Evolutionary conservation across 169 alveolate species (phyloP), one percentile per base, ranked within the genome.

Genomic region (Eimeria tenella): DNA sequence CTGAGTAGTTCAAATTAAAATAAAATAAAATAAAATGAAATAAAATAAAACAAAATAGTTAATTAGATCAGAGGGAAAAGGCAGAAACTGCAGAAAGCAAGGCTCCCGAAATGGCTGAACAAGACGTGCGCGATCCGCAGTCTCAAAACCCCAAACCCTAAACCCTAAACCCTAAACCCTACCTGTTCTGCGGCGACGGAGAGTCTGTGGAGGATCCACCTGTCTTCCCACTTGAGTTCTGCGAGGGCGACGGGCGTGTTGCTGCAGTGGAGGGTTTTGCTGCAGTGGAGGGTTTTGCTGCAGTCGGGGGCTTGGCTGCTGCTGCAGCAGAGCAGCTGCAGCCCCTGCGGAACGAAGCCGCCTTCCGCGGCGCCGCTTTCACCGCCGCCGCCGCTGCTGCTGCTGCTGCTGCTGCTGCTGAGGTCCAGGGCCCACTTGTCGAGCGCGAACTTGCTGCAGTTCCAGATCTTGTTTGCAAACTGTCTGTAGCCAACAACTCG

Each of bases 391-490:
- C n/a, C n/a, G n/a, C n/a, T n/a, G 56, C 86, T 23, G 21, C 83
- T 5, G 50, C 50, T 53, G 83, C 83, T 21, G 53, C 7, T 10
- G 70, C n/a, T n/a, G n/a, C n/a, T n/a, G n/a, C n/a, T n/a, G 4
- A 62, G n/a, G 23, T 83, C 73, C 5, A 83, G 31, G 4, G 91
- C 73, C 73, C 73, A 83, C 58, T 89, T 89, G 86, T 89, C 94
- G 65, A 89, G 68, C 15, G 99, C 99, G 94, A 99, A 99, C 90
- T 98, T 99, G 42, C 98, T 96, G 42, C 99, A 99, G 96, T 99
- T 98, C 99, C 99, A 99, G 50, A 99, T 95, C 96, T 99, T 99
- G 96, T 99, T 99, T 95, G 99, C 99, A 96, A 99, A 99, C 87
- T 98, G 98, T 95, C 99, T 96, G 91, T 99, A 99, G 23, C 99